These are phyloP conservation scores for Lachnellula suecica DNA, from an alignment of 2,329 filamentous ascomycete species.

Conservation along the genomic window DNA sequence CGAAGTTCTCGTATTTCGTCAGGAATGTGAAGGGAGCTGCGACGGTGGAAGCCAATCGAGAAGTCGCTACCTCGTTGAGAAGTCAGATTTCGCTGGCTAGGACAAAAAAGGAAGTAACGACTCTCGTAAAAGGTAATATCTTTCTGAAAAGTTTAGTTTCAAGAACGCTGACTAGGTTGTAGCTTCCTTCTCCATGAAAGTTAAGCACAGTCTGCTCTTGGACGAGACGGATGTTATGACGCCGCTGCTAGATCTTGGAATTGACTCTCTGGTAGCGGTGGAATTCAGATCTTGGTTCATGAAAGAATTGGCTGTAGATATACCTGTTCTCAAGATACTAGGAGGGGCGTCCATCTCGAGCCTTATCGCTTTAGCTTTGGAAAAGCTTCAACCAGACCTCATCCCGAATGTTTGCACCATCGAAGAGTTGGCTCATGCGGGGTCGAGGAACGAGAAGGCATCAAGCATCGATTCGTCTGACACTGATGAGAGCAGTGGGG, in stretches of 20 bases:
- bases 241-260: conserved; percentile 33
- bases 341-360: conserved; percentile 26
- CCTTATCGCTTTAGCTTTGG: not conserved
- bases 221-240: conserved; percentile 9
- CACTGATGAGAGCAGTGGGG: too few species aligned
- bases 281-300: conserved; percentile 42
- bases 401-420: not conserved
- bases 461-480: too few species aligned
- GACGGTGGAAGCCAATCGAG: not conserved
- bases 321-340: conserved; percentile 46
- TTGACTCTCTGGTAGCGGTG: conserved; percentile 19
- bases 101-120: not conserved
- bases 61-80: not conserved
- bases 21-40: not conserved
- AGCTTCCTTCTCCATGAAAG: not conserved
- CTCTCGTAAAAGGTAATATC: not conserved
- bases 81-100: not conserved
- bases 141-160: not conserved
- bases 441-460: too few species aligned
- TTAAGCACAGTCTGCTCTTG: not conserved
- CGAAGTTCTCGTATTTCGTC: not conserved
- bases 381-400: not conserved
- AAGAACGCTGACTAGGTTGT: not conserved
- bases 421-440: too few species aligned
- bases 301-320: conserved; percentile 41